Conservation (phyloP, 2,329 filamentous ascomycete species). For the Cytospora paraplurivora region DNA sequence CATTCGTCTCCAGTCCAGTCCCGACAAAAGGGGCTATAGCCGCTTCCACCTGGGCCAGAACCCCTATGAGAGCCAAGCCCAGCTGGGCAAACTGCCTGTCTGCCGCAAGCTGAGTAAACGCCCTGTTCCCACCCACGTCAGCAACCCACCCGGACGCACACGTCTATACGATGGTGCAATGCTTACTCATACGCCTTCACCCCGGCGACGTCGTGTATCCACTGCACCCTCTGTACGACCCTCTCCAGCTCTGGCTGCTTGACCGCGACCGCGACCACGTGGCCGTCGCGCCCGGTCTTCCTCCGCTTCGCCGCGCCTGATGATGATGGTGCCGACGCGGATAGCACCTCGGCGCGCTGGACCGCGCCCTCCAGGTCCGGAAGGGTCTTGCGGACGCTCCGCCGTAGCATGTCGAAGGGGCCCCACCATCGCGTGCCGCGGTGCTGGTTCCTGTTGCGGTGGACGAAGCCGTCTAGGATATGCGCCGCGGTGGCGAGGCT, state of each 20-base stretch:
- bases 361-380: slow-evolving; percentile 37
- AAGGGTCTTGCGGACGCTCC: slow-evolving; percentile 60
- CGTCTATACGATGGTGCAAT: slow-evolving; percentile 16
- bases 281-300: slow-evolving; percentile 11
- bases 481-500: slow-evolving; percentile 46
- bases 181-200: slow-evolving; percentile 49
- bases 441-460: slow-evolving; percentile 93
- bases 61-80: slow-evolving; percentile 67
- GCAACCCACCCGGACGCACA: not conserved
- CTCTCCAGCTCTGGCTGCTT: slow-evolving; percentile 23
- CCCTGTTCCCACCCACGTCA: slow-evolving; percentile 40
- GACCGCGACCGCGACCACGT: slow-evolving; percentile 13
- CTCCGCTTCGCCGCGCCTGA: no score
- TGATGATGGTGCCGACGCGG: slow-evolving; percentile 12
- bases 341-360: slow-evolving; percentile 18
- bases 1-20: slow-evolving; percentile 26
- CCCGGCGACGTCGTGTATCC: slow-evolving; percentile 45
- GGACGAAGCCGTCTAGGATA: slow-evolving; percentile 72
- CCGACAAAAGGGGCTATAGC: slow-evolving; percentile 44
- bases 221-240: slow-evolving; percentile 37
- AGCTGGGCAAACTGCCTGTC: slow-evolving; percentile 74
- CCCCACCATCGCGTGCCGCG: slow-evolving; percentile 78
- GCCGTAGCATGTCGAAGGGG: slow-evolving; percentile 71
- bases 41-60: slow-evolving; percentile 60
- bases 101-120: slow-evolving; percentile 70